Conservation (phyloP, 169 alveolate genomes). For the Eimeria falciformis region DNA sequence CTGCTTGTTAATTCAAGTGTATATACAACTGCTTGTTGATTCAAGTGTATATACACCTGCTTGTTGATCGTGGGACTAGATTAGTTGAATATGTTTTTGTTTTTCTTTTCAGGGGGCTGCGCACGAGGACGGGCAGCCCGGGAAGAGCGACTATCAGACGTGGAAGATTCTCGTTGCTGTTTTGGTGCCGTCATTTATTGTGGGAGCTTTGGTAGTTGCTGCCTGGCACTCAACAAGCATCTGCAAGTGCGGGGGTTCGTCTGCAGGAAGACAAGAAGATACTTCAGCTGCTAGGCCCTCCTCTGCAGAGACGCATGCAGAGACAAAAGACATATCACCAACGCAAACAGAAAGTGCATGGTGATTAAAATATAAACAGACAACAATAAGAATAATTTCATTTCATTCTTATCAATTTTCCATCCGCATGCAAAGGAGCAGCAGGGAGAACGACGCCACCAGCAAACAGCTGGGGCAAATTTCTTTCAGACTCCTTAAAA, state of each 20-base stretch:
- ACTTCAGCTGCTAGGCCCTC: too few species aligned
- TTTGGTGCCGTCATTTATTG: slow-evolving; percentile 17
- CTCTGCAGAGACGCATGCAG: too few species aligned
- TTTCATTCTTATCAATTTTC: too few species aligned
- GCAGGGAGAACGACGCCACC: not conserved
- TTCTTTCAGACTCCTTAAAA: not conserved
- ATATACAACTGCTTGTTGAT: too few species aligned
- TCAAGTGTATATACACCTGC: too few species aligned
- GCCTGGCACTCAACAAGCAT: slow-evolving; percentile 25
- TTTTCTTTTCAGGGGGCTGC: slow-evolving; percentile 15
- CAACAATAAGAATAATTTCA: too few species aligned
- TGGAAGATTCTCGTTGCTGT: slow-evolving; percentile 44
- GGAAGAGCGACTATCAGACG: slow-evolving; percentile 30
- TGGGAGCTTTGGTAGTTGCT: slow-evolving; percentile 21
- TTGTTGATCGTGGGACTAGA: too few species aligned
- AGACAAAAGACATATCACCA: too few species aligned
- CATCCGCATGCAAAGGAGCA: not conserved
- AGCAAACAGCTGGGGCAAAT: not conserved
- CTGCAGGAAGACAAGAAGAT: not conserved
- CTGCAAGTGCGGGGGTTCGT: slow-evolving; percentile 6
- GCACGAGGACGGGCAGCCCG: not conserved
- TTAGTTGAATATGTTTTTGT: too few species aligned
- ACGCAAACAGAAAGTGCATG: too few species aligned
- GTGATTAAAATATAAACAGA: too few species aligned
- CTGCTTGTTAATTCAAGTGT: too few species aligned